Percentiles rank a stretch among this genome's conserved stretches.
phyloP scores from a whole-genome alignment of 257 asterid species.

The Jasminum sambac region DNA sequence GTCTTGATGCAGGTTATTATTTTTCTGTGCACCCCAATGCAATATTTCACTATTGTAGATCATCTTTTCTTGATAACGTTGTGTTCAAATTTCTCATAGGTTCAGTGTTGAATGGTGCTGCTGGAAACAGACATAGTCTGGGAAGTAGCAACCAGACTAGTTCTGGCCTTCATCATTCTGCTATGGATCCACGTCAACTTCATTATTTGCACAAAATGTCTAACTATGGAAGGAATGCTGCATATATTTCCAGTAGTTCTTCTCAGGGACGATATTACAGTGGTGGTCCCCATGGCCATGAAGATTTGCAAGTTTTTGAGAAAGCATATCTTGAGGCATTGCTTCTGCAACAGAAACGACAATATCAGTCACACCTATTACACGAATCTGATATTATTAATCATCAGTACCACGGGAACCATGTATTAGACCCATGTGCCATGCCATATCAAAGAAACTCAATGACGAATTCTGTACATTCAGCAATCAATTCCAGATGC shows the following conservation, averaged over 20 bases:
- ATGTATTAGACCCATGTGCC: conserved; percentile 31
- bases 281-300: conserved; percentile 39
- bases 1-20: conserved; percentile 23
- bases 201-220: conserved; percentile 42
- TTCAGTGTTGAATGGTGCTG: conserved; percentile 39
- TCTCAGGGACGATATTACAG: conserved; percentile 40
- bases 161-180: conserved; percentile 41
- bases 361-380: conserved; percentile 39
- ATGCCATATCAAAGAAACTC: conserved; percentile 39
- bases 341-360: conserved; percentile 59
- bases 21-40: conserved; percentile 9
- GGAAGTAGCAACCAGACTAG: conserved; percentile 41
- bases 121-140: conserved; percentile 41
- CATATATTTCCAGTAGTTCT: conserved; percentile 34
- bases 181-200: conserved; percentile 42
- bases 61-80: neutral
- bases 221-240: conserved; percentile 34
- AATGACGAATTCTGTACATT: conserved; percentile 29
- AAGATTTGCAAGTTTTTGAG: conserved; percentile 59
- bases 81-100: conserved; percentile 37
- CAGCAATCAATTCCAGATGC: conserved; percentile 39
- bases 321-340: conserved; percentile 67
- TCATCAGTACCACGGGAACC: conserved; percentile 41
- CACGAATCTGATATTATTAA: conserved; percentile 36
- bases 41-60: neutral